Evolutionary conservation across 148 eudicot species (phyloP), one percentile per base, ranked within the genome.

Genomic region (Salicornia ramosissima): DNA sequence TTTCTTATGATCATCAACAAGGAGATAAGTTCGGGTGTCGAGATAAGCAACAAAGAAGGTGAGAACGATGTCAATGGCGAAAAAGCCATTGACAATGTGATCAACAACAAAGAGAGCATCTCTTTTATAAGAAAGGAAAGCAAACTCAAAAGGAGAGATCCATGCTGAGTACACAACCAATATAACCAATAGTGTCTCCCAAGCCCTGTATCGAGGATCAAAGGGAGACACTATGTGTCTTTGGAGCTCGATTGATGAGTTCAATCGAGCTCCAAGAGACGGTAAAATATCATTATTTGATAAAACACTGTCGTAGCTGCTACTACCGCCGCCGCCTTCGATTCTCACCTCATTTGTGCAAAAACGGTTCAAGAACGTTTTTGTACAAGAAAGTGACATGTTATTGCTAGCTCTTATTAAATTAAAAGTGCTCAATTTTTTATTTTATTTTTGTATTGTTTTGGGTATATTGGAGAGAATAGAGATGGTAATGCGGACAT

Each of bases 41-140:
- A 91, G 81, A 68, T 89, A 91, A 8, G 99, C 99, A 56, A 91
- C 90, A 29, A 94, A 88, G 90, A 94, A 94, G 45, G 99, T 90
- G 43, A 94, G 86, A 66, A 89, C 18, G n/a, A 94, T 94, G 62
- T 94, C 97, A 43, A 91, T 57, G 2, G 89, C 89, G 39, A 94
- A 94, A 79, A 94, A 91, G 52, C 78, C 80, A 69, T 87, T 86
- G 83, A 94, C 90, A 72, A 91, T 78, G 82, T 87, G 85, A 81
- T 94, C 97, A 2, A 85, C 25, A 15, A 86, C 55, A 74, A 81
- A 89, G 71, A 84, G 67, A 10, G 84, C 80, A 25, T 86, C 84
- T 50, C 79, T 78, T 71, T 83, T 79, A 72, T 82, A 79, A 0
- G 78, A 8, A 36, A 87, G 74, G 50, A 94, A 94, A 22, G 93